Conservation (phyloP, 2,329 filamentous ascomycete genomes). For the Albifimbria verrucaria region DNA sequence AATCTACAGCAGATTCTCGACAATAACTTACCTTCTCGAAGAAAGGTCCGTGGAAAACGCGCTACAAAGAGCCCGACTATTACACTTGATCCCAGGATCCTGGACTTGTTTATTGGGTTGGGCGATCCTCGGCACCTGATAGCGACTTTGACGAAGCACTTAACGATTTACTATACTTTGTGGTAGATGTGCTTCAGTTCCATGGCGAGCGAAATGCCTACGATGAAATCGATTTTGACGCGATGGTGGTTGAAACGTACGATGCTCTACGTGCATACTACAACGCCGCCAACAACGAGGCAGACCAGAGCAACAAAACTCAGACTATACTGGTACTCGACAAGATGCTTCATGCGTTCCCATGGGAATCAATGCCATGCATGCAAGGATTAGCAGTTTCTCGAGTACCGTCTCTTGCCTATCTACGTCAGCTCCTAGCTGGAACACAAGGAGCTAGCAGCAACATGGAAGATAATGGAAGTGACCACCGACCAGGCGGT, state of each 20-base stretch:
- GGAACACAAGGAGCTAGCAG: slow-evolving; percentile 32
- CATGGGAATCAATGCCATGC: slow-evolving; percentile 93
- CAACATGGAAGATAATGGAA: slow-evolving; percentile 6
- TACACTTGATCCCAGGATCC: slow-evolving; percentile 57
- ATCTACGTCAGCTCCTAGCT: slow-evolving; percentile 71
- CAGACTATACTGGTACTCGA: slow-evolving; percentile 91
- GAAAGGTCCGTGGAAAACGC: slow-evolving; percentile 56
- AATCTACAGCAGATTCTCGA: slow-evolving; percentile 77
- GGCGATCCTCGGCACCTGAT: slow-evolving; percentile 67
- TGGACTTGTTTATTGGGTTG: slow-evolving; percentile 86
- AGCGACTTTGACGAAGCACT: slow-evolving; percentile 81
- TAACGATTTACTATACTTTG: slow-evolving; percentile 92
- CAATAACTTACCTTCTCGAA: slow-evolving; percentile 80
- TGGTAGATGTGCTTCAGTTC: slow-evolving; percentile 94
- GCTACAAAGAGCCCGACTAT: slow-evolving; percentile 39
- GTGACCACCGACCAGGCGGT: slow-evolving; percentile 28
- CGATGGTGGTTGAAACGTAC: slow-evolving; percentile 82
- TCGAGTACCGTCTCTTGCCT: slow-evolving; percentile 81
- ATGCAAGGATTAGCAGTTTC: slow-evolving; percentile 77
- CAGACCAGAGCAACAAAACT: slow-evolving; percentile 35
- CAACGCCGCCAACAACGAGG: slow-evolving; percentile 37
- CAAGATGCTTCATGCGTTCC: slow-evolving; percentile 85
- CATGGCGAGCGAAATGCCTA: slow-evolving; percentile 95
- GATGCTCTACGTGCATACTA: slow-evolving; percentile 83
- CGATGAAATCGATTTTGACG: slow-evolving; percentile 94